These are phyloP conservation scores for Blastobotrys persicus DNA, from an alignment of 1,139 yeast species.

Conservation along the genomic window DNA sequence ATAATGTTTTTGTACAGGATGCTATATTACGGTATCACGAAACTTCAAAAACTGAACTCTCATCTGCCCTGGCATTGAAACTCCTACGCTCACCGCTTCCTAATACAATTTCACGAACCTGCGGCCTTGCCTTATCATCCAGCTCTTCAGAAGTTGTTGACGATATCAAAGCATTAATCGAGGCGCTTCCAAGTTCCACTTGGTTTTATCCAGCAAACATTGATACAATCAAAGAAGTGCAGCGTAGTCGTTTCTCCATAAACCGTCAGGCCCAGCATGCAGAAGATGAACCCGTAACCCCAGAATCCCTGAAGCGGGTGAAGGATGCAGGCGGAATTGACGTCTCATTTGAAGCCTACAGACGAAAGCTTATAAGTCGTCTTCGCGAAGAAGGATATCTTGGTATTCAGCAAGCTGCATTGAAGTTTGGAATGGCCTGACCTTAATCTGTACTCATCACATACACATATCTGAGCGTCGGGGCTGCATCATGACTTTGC, in stretches of 20 bases:
- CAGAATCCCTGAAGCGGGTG: slow-evolving; percentile 6
- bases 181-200: slow-evolving; percentile 21
- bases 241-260: neutral
- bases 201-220: slow-evolving; percentile 12
- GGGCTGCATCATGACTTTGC: no score
- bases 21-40: slow-evolving; percentile 29
- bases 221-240: slow-evolving; percentile 2
- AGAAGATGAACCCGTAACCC: slow-evolving; percentile 8
- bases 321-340: slow-evolving; percentile 5
- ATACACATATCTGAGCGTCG: no score
- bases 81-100: slow-evolving; percentile 45
- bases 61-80: slow-evolving; percentile 42
- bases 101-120: slow-evolving; percentile 45
- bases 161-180: slow-evolving; percentile 29
- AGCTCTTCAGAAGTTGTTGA: slow-evolving; percentile 48
- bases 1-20: slow-evolving; percentile 24
- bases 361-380: neutral
- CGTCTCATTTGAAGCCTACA: slow-evolving; percentile 9
- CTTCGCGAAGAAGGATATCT: neutral
- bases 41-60: slow-evolving; percentile 34
- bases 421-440: neutral
- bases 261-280: neutral
- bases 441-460: no score
- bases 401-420: neutral
- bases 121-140: slow-evolving; percentile 34